Base-by-base conservation (phyloP, 768 basidiomycete species). In the Boletales sp. region DNA sequence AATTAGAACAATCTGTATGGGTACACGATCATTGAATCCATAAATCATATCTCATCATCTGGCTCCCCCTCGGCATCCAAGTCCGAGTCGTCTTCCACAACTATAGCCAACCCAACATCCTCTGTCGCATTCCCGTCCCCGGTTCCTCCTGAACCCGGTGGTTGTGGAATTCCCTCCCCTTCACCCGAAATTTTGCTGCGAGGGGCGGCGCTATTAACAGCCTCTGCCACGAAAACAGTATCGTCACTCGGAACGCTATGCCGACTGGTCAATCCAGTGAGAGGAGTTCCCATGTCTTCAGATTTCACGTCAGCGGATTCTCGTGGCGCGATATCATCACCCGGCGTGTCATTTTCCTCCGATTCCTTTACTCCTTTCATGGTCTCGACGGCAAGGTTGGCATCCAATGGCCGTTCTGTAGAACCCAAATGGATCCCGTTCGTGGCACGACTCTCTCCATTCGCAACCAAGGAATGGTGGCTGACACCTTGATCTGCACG, bases 221-320 rank as follows among this genome's bases (percentile, higher is more conserved):
- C 62, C 34, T 76, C 72, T 12, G 61, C 53, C 14, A 68, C 73
- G 40, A 72, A 72, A 37, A 82, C 70, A 9, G 79, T 83, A 46
- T 79, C 79, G 52, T 84, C 84, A 58, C 77, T 82, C 29, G 79
- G 78, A 50, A 74, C 70, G 54, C 82, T 83, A 58, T 78, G 79
- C 51, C 72, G 71, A 55, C 77, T 79, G 43, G 78, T 74, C 48
- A 69, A 56, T 18, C 66, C 73, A 7, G 76, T 81, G 40, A 76
- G 62, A 1, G 80, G 79, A 29, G 81, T 82, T 29, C 71, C 77
- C 47, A 68, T 54, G 50, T 81, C 81, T 60, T 83, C 82, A n/a
- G 73, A 74, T 60, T 78, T 79, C 38, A 75, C 69, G 43, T 70
- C 72, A 18, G 49, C n/a, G 49, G 47, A 54, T 31, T 57, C 59